Conservation (phyloP, 495 filamentous ascomycete genomes). For the Immersiella caudata region DNA sequence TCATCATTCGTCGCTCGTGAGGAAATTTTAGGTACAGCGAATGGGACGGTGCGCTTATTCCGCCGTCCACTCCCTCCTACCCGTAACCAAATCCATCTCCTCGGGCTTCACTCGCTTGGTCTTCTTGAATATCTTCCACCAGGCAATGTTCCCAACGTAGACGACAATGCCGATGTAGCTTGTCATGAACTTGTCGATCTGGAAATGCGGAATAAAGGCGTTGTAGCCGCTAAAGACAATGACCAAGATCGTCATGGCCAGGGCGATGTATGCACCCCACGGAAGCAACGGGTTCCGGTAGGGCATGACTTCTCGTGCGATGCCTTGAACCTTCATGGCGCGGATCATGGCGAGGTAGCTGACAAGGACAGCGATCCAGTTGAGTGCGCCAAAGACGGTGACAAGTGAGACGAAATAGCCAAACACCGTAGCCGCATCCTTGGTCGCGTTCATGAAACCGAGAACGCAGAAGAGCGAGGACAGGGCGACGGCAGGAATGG, state of each 20-base stretch:
- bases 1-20: background rate
- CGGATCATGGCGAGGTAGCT: conserved; percentile 80
- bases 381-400: conserved; percentile 77
- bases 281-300: conserved; percentile 74
- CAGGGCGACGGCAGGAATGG: conserved; percentile 65
- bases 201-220: conserved; percentile 57
- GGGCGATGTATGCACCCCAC: conserved; percentile 66
- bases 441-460: conserved; percentile 77
- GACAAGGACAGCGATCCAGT: conserved; percentile 83
- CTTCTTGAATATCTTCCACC: conserved; percentile 40
- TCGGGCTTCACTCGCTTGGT: conserved; percentile 37
- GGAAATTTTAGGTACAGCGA: background rate
- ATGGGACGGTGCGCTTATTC: background rate
- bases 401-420: conserved; percentile 84
- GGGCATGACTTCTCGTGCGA: conserved; percentile 65
- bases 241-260: conserved; percentile 71
- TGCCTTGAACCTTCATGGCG: conserved; percentile 70
- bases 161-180: conserved; percentile 81
- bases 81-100: conserved; percentile 38
- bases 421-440: conserved; percentile 70
- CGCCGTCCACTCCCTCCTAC: conserved; percentile 21
- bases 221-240: conserved; percentile 78
- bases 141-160: conserved; percentile 58
- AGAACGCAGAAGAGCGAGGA: conserved; percentile 66
- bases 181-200: conserved; percentile 77